phyloP scores from a whole-genome alignment of 352 stramenopile species.

The Phytophthora melonis region DNA sequence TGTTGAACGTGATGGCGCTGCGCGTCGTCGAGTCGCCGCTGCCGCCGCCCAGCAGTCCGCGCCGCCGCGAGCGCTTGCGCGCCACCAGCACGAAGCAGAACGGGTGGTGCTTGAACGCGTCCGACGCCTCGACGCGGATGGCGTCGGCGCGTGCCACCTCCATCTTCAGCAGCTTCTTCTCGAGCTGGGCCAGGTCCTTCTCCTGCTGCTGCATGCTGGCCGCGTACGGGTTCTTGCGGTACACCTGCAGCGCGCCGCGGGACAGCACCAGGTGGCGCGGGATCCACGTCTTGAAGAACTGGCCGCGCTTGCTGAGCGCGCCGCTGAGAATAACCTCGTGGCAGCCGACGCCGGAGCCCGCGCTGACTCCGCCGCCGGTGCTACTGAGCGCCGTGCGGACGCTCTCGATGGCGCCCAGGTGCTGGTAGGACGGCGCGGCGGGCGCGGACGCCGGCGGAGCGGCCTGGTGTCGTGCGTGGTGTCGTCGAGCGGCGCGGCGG shows the following conservation, averaged over 20 bases:
- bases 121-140: constrained; percentile 64
- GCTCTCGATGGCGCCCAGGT: constrained; percentile 46
- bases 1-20: constrained; percentile 32
- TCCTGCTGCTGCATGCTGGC: constrained; percentile 28
- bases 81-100: constrained; percentile 73
- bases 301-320: constrained; percentile 69
- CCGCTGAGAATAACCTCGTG: constrained; percentile 72
- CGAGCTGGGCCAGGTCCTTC: constrained; percentile 55
- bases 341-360: constrained; percentile 15
- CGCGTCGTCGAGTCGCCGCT: constrained; percentile 16
- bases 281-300: constrained; percentile 84
- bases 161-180: constrained; percentile 74
- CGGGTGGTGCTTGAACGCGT: constrained; percentile 68
- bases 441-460: constrained; percentile 12
- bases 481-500: constrained; percentile 3
- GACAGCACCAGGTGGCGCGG: constrained; percentile 78
- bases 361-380: constrained; percentile 21
- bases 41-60: constrained; percentile 12
- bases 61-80: constrained; percentile 61
- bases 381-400: constrained; percentile 39
- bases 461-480: too few relatives aligned
- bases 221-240: constrained; percentile 71
- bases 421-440: constrained; percentile 27
- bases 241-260: constrained; percentile 67
- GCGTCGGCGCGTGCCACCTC: constrained; percentile 70